Base-by-base conservation (phyloP, 1,139 yeast species). In the Lodderomyces oxycetoniae region DNA sequence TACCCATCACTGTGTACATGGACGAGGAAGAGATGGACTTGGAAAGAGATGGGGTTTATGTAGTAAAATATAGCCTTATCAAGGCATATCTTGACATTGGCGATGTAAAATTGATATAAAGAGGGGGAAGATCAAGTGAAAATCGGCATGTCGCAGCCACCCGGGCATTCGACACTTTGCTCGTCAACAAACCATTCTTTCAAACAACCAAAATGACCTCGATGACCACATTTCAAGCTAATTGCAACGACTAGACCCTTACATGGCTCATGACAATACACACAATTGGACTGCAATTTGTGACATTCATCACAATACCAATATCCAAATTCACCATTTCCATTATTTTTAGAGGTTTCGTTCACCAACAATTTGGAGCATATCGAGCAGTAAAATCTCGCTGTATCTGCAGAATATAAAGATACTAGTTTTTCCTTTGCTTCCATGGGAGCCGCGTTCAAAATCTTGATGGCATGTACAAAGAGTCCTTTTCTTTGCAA, bases 261-360 rank as follows among this genome's bases (percentile, higher is more conserved):
- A 46, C 89, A 69, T 2, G 95, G 91, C 49, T 76, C 81, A 41
- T 80, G 71, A 53, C 97, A 91, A 42, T 82, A 75, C n/a, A 80
- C 69, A 55, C 97, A 91, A 28, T 78, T 74, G 43, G 75, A 80
- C 43, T 77, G 80, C 19, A 66, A 64, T 30, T 58, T 63, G 3
- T 67, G 61, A 53, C 96, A 89, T 28, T 67, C 68, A 34, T 79
- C 87, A 59, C 96, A 89, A 53, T 79, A 85, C 95, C 96, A 88
- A 47, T 71, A 80, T 0, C 93, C 95, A 47, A 74, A 70, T 11
- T 60, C 46, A 7, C 31, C 46, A 45, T 46, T 56, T 12, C 35
- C 25, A 26, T 55, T 60, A 23, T 56, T 62, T 48, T 76, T 79
- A 11, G 79, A 65, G 8, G 56, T 54, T 44, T 84, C 93, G 51